These are phyloP conservation scores for Orbilia brochopaga DNA, from an alignment of 2,329 filamentous ascomycete species.

Conservation along the genomic window DNA sequence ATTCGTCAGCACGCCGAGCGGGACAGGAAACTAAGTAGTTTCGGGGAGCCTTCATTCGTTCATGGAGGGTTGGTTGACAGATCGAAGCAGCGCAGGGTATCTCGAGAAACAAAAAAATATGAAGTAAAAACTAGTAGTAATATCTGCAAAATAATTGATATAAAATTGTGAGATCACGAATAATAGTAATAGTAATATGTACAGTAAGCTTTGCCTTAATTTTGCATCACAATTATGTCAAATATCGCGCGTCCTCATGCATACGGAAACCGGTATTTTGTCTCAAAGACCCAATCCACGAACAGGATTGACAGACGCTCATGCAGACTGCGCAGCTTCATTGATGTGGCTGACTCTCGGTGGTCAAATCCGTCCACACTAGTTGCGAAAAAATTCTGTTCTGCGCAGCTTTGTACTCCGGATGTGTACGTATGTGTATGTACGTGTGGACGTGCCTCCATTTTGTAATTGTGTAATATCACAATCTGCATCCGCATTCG, in stretches of 20 bases:
- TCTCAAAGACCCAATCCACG: not conserved
- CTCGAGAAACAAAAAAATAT: too few species aligned
- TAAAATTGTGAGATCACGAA: too few species aligned
- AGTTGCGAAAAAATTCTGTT: not conserved
- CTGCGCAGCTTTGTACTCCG: not conserved
- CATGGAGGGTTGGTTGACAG: not conserved
- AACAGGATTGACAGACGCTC: not conserved
- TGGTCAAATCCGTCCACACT: not conserved
- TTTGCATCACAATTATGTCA: constrained; percentile 3
- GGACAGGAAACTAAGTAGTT: not conserved
- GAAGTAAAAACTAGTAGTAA: too few species aligned
- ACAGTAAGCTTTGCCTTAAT: not conserved
- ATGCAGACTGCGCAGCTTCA: not conserved
- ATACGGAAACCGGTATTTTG: not conserved
- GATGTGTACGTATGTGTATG: not conserved
- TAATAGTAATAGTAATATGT: too few species aligned
- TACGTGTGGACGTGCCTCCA: not conserved
- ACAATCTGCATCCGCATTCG: too few species aligned
- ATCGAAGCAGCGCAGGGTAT: too few species aligned
- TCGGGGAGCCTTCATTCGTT: not conserved
- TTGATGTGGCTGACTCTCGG: not conserved
- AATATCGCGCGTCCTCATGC: not conserved
- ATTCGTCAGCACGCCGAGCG: not conserved
- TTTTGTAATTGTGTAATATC: too few species aligned
- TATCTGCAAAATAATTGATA: too few species aligned